Evolutionary conservation across 2,329 filamentous ascomycete species (phyloP).

Genomic region (Colletotrichum falcatum): DNA sequence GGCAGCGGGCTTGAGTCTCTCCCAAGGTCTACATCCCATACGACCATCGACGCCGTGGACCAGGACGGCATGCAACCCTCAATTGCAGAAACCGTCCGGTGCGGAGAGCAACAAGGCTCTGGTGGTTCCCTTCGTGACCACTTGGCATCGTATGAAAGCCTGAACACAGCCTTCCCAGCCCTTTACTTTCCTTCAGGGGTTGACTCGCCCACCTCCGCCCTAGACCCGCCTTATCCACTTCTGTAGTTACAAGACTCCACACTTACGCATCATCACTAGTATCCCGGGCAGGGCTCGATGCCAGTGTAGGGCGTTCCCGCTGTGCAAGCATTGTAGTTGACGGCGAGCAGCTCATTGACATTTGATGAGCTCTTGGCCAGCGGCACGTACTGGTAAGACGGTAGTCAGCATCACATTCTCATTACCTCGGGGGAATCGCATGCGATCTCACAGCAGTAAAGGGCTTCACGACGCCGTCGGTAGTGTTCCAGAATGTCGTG

Average conservation of each 20-base stretch:
- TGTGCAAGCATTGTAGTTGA: neutral
- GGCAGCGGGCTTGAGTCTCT: neutral
- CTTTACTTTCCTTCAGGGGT: neutral
- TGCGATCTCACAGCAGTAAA: neutral
- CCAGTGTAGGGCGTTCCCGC: neutral
- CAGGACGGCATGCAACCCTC: neutral
- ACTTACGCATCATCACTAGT: neutral
- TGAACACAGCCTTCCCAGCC: neutral
- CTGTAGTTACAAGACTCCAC: neutral
- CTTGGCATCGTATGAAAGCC: neutral
- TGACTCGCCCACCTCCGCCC: neutral
- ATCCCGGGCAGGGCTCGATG: neutral
- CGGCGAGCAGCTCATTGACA: neutral
- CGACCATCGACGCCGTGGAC: neutral
- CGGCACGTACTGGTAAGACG: neutral
- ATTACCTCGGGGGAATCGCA: neutral
- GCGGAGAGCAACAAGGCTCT: neutral
- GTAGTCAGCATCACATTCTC: neutral
- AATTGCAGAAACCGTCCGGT: neutral
- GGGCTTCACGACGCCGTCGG: neutral
- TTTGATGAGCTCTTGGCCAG: neutral
- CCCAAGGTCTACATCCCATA: too few species aligned
- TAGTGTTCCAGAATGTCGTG: conserved; percentile 2
- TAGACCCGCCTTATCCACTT: neutral
- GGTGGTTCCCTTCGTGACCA: neutral